Base-by-base conservation (phyloP, 257 asterid species). In the Rauvolfia tetraphylla region DNA sequence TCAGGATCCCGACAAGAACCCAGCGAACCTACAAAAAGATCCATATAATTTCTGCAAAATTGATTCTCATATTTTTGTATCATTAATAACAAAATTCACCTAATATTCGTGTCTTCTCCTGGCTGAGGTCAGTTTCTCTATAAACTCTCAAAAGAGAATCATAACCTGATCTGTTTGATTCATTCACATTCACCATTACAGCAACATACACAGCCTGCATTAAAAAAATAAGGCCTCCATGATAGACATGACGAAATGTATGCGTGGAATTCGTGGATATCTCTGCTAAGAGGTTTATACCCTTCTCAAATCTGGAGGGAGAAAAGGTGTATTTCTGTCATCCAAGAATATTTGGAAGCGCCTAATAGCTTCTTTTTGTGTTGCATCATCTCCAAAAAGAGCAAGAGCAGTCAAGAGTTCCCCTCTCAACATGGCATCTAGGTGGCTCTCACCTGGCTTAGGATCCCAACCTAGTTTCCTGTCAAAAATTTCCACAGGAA, bases 381-480 rank as follows among this genome's bases (percentile, higher is more conserved):
- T 92, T 74, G 65, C 78, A 53, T 89, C 90, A 73, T 94, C 95
- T 68, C 96, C 98, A 83, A 88, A 92, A 7, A 78, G 76, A 79
- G 93, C 90, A 85, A 94, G 80, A 56, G 87, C 96, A 59, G 84
- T 82, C 82, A 94, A 85, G 71, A 94, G 90, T 81, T 94, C 93
- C 51, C 98, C 98, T 80, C 97, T 87, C 89, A 92, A 81, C 98
- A 94, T 94, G 87, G 95, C 85, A 83, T 92, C 97, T 65, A 94
- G 91, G 80, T 94, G 98, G 82, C 93, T 87, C 88, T 92, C 97
- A 81, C 91, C 97, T 77, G 81, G 89, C 83, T 94, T 94, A 79
- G 98, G 93, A 85, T 94, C 97, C 98, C 98, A 94, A 67, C 98
- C 96, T 68, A 92, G 97, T 76, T 89, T 89, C 97, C 98, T 94